These are phyloP conservation scores for Geranium incanum DNA, from an alignment of 441 rosid genomes.

Conservation along the genomic window DNA sequence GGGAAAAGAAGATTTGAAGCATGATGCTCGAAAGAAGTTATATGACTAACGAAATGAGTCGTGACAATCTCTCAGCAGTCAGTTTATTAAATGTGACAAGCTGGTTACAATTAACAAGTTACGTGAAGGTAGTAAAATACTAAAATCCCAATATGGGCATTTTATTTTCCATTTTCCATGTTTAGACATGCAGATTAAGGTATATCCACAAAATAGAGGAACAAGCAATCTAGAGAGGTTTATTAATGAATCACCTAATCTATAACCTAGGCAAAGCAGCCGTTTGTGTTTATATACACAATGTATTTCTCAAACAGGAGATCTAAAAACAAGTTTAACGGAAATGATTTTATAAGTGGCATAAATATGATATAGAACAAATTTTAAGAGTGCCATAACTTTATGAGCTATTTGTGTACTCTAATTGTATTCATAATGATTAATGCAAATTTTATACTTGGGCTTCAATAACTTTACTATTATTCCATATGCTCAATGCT, in stretches of 20 bases:
- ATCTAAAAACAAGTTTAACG: not conserved
- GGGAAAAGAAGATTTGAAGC: not conserved
- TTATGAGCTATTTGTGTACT: not conserved
- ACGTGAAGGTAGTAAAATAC: not conserved
- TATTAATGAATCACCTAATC: not conserved
- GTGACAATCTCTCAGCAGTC: not conserved
- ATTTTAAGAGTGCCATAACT: no score
- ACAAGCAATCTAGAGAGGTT: not conserved
- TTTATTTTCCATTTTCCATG: not conserved
- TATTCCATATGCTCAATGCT: not conserved
- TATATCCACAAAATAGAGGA: not conserved
- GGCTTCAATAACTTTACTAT: not conserved
- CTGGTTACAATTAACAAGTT: not conserved
- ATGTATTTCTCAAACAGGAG: not conserved
- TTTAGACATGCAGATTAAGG: not conserved
- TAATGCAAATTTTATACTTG: not conserved
- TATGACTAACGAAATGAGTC: not conserved
- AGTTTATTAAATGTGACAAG: not conserved
- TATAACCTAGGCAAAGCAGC: not conserved
- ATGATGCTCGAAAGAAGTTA: not conserved
- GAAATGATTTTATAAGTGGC: not conserved
- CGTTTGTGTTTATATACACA: not conserved
- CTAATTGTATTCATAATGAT: not conserved
- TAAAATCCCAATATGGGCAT: not conserved
- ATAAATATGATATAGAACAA: no score